Evolutionary conservation across 441 rosid genomes (phyloP), one percentile per base, ranked within the genome.

Genomic region (Pelargonium cotyledonis): DNA sequence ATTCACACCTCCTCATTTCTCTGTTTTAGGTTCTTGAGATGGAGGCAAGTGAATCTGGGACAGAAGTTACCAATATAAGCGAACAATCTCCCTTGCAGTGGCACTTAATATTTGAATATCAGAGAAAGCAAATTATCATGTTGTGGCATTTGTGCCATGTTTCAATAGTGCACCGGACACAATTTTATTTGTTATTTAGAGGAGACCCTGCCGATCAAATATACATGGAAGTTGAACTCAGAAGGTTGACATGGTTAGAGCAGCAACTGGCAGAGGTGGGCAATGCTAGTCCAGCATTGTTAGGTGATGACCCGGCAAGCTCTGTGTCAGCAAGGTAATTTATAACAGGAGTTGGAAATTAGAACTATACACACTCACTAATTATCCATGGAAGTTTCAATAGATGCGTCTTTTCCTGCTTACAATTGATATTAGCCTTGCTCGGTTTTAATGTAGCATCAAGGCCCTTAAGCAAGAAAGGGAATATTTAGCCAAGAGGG

Each of bases 201-300:
- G 99, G 99, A 9, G 98, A 95, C 68, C 86, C 89, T 69, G 95
- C 98, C n/a, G 99, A 95, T 80, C 96, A 95, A 78, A 95, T 95
- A 77, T 92, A 95, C 81, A 85, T 95, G 92, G 98, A 95, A 80
- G 98, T 95, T 53, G 99, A 95, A 87, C 95, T 95, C 47, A 82
- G 99, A 80, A 89, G 99, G 65, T 73, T 95, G 76, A 92, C 85
- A 57, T 95, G 99, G 99, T 72, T 95, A 84, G 96, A 90, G 79
- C 83, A 92, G 75, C 99, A 92, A 80, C 83, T 95, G 66, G 73
- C 97, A 41, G 96, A 92, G 79, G 87, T 83, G 58, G 99, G 96
- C 67, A 83, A 86, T 81, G 90, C 96, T 67, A 92, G 95, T 81
- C 98, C 99, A 46, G 91, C 90, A 73, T 81, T 60, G 68, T 75